These are phyloP conservation scores for Aspergillus ruber DNA, from an alignment of 2,329 filamentous ascomycete genomes.

Conservation along the genomic window DNA sequence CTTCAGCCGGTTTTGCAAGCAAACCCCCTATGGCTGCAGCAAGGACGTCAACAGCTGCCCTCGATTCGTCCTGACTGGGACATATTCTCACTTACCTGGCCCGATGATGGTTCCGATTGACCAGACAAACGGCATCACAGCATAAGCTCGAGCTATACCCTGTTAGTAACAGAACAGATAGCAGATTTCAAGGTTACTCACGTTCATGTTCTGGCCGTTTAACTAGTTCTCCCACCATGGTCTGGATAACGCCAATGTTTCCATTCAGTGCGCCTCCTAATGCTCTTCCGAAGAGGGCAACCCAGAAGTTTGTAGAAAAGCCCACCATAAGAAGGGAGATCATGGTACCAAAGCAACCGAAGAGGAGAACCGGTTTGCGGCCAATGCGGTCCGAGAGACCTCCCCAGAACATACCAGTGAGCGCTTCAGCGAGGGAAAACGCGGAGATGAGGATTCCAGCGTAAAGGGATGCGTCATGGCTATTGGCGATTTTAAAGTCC, in stretches of 20 bases:
- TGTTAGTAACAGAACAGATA: slow-evolving; percentile 3
- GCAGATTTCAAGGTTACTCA: slow-evolving; percentile 40
- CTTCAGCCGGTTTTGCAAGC: slow-evolving; percentile 70
- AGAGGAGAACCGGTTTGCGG: slow-evolving; percentile 74
- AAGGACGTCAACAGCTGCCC: slow-evolving; percentile 8
- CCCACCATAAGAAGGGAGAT: slow-evolving; percentile 77
- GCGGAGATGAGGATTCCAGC: slow-evolving; percentile 81
- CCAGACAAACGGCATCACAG: slow-evolving; percentile 94
- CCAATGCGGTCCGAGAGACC: slow-evolving; percentile 73
- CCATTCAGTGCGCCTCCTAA: slow-evolving; percentile 81
- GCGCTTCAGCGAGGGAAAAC: slow-evolving; percentile 73
- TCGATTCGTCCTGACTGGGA: not conserved
- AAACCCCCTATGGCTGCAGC: slow-evolving; percentile 69
- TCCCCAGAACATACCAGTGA: slow-evolving; percentile 87
- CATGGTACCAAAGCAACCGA: slow-evolving; percentile 77
- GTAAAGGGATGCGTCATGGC: slow-evolving; percentile 76
- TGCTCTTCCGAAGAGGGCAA: slow-evolving; percentile 68
- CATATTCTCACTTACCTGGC: slow-evolving; percentile 40
- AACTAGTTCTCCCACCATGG: slow-evolving; percentile 85
- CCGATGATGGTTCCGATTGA: slow-evolving; percentile 83
- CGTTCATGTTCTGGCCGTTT: slow-evolving; percentile 79
- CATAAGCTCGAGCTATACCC: slow-evolving; percentile 66
- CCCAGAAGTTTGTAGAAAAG: slow-evolving; percentile 74
- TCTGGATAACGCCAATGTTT: slow-evolving; percentile 85
- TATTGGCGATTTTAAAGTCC: slow-evolving; percentile 64